These are phyloP conservation scores for Eutrema heterophyllum DNA, from an alignment of 345 rosid species.

Conservation along the genomic window DNA sequence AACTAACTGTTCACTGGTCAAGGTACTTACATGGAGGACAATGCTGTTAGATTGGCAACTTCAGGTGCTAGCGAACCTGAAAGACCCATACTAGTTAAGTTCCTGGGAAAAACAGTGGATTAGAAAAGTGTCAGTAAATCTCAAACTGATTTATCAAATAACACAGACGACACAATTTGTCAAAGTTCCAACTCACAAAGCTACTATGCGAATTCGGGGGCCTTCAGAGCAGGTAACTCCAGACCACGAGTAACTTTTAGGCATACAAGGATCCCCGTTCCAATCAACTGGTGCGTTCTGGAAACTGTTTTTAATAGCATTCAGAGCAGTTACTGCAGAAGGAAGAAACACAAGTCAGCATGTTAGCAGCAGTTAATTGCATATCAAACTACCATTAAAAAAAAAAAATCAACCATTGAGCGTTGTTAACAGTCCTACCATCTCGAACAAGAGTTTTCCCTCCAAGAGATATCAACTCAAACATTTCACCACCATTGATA, in stretches of 20 bases:
- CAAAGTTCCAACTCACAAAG: slow-evolving; percentile 53
- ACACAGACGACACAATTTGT: neutral
- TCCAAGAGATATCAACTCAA: slow-evolving; percentile 46
- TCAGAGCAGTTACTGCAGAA: slow-evolving; percentile 53
- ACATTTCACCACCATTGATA: slow-evolving; percentile 81
- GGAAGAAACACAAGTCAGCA: neutral
- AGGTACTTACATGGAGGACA: slow-evolving; percentile 62
- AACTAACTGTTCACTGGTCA: neutral
- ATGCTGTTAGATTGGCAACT: slow-evolving; percentile 61
- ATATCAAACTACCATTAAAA: neutral
- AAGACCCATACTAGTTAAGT: slow-evolving; percentile 65
- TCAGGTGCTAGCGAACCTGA: slow-evolving; percentile 64
- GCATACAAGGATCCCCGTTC: slow-evolving; percentile 90
- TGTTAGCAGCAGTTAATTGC: neutral
- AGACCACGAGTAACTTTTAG: slow-evolving; percentile 65
- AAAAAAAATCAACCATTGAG: neutral
- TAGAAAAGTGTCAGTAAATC: slow-evolving; percentile 5
- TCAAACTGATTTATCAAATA: neutral
- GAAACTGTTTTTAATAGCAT: slow-evolving; percentile 42
- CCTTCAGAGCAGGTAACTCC: slow-evolving; percentile 73
- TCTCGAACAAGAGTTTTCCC: slow-evolving; percentile 76
- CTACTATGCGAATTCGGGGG: slow-evolving; percentile 54
- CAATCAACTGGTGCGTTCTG: slow-evolving; percentile 66
- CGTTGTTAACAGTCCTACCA: slow-evolving; percentile 42
- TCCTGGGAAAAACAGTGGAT: slow-evolving; percentile 42